phyloP scores from a whole-genome alignment of 2,329 filamentous ascomycete genomes.

The Arthrocladium fulminans region DNA sequence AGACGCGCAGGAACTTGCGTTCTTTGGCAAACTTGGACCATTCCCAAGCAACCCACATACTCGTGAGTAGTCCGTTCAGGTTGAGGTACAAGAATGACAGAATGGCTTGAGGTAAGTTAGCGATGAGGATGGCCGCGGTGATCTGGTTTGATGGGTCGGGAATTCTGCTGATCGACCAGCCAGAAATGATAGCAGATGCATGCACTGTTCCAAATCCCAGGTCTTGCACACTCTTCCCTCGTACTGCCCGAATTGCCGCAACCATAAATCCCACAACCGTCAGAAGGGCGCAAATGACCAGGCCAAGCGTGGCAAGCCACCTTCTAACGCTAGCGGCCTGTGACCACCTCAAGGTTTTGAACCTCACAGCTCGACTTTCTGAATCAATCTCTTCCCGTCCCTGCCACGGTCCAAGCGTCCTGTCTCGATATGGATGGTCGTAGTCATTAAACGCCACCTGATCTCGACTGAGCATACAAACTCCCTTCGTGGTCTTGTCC shows the following conservation, averaged over 20 bases:
- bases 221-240: not conserved
- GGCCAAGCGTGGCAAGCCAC: conserved; percentile 12
- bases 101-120: conserved; percentile 30
- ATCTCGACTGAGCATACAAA: conserved; percentile 21
- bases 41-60: conserved; percentile 40
- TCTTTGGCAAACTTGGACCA: conserved; percentile 35
- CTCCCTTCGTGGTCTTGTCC: conserved; percentile 25
- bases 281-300: conserved; percentile 9
- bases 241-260: conserved; percentile 4
- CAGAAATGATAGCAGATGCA: conserved; percentile 13
- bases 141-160: conserved; percentile 5
- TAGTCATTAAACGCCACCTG: not conserved
- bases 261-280: conserved; percentile 7
- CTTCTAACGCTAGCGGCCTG: conserved; percentile 13
- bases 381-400: not conserved
- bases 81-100: conserved; percentile 30
- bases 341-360: conserved; percentile 10
- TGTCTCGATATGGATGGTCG: not conserved
- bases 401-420: not conserved
- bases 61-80: conserved; percentile 33
- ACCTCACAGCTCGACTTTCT: not conserved
- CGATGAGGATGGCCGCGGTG: conserved; percentile 21
- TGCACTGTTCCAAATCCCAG: conserved; percentile 21
- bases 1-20: conserved; percentile 33
- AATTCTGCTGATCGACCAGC: conserved; percentile 11